Evolutionary conservation across 805 yeast species (phyloP).

Genomic region (Teunomyces aglyptinius): DNA sequence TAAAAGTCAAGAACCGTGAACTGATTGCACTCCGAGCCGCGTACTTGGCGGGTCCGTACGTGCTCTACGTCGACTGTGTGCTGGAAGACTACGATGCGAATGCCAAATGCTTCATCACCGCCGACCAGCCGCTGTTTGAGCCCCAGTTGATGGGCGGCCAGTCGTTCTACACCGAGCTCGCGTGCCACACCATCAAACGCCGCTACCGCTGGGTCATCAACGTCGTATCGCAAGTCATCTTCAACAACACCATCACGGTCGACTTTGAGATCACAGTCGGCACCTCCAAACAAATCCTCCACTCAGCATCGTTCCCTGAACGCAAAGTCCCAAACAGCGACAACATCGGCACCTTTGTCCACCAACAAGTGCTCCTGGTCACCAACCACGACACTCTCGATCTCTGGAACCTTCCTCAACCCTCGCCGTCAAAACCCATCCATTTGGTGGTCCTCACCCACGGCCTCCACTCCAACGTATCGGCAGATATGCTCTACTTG

Average conservation of each 20-base stretch:
- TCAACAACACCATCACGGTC: conserved; percentile 66
- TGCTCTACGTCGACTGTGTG: conserved; percentile 78
- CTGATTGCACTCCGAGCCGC: conserved; percentile 75
- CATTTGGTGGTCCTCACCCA: conserved; percentile 88
- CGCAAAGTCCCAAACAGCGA: conserved; percentile 20
- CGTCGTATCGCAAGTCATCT: conserved; percentile 74
- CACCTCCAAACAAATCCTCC: conserved; percentile 37
- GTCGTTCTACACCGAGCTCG: conserved; percentile 54
- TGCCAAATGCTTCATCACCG: conserved; percentile 57
- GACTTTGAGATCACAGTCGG: conserved; percentile 63
- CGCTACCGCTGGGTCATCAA: conserved; percentile 77
- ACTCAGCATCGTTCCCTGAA: conserved; percentile 26
- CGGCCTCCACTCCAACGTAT: conserved; percentile 86
- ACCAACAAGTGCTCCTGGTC: conserved; percentile 40
- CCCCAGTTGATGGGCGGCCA: conserved; percentile 73
- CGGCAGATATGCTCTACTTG: conserved; percentile 85
- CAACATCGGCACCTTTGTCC: conserved; percentile 27
- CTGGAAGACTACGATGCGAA: conserved; percentile 61
- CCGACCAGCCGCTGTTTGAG: conserved; percentile 74
- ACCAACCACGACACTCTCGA: conserved; percentile 58
- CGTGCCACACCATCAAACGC: conserved; percentile 60
- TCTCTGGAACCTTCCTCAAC: conserved; percentile 71
- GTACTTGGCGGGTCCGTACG: conserved; percentile 84
- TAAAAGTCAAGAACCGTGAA: conserved; percentile 70
- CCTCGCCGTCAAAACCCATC: conserved; percentile 50